phyloP scores from a whole-genome alignment of 495 filamentous ascomycete genomes.

The Lentithecium fluviatile region DNA sequence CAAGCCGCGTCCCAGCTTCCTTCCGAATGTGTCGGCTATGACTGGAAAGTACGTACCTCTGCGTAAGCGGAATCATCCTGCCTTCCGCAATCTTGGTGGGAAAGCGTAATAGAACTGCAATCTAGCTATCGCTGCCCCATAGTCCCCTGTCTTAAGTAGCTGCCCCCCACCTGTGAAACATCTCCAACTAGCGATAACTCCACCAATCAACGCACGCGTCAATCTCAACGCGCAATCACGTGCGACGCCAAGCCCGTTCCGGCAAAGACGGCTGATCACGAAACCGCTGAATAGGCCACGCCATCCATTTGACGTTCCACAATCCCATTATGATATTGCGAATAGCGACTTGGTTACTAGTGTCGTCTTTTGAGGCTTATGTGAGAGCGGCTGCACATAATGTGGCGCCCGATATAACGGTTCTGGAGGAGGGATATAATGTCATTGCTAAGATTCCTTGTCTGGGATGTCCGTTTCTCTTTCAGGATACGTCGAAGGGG shows the following conservation, averaged over 20 bases:
- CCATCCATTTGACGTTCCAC: neutral
- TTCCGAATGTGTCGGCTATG: too few species aligned
- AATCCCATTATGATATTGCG: constrained; percentile 5
- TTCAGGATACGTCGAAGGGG: constrained; percentile 23
- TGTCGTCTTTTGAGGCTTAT: neutral
- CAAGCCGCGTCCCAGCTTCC: too few species aligned
- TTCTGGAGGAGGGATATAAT: constrained; percentile 17
- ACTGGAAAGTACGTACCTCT: too few species aligned
- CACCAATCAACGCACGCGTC: too few species aligned
- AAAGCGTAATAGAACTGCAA: too few species aligned
- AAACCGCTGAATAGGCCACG: neutral
- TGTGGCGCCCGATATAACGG: constrained; percentile 23
- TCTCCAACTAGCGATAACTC: too few species aligned
- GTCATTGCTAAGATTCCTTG: constrained; percentile 20
- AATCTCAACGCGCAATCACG: neutral
- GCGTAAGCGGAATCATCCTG: too few species aligned
- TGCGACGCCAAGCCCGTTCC: neutral
- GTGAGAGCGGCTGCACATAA: neutral
- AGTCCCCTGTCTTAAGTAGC: too few species aligned
- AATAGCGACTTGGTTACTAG: neutral
- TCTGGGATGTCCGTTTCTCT: constrained; percentile 24
- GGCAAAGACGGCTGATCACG: neutral
- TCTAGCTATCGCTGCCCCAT: too few species aligned
- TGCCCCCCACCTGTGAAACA: too few species aligned
- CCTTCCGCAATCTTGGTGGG: too few species aligned